Percentiles rank a stretch among this genome's conserved stretches.
Evolutionary conservation across 2,329 filamentous ascomycete genomes (phyloP).

Genomic region (Hypoxylon sp.): DNA sequence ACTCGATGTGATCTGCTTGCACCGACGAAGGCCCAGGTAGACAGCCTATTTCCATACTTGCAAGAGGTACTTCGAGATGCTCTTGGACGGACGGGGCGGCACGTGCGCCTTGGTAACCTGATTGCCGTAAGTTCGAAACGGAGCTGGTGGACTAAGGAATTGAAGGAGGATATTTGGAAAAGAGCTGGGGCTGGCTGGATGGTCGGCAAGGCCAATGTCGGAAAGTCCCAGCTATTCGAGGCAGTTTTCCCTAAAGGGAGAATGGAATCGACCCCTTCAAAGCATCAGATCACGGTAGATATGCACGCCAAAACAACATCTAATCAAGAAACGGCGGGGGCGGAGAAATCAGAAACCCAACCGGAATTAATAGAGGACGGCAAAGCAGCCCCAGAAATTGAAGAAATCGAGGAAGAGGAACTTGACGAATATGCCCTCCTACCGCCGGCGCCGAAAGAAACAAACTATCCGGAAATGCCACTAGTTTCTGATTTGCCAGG

Average conservation of each 20-base stretch:
- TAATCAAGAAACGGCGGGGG: slow-evolving; percentile 6
- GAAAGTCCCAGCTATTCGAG: slow-evolving; percentile 93
- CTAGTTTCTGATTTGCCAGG: slow-evolving; percentile 88
- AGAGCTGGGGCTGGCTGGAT: slow-evolving; percentile 92
- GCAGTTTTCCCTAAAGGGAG: slow-evolving; percentile 84
- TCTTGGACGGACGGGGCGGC: slow-evolving; percentile 73
- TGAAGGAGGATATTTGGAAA: slow-evolving; percentile 88
- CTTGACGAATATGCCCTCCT: slow-evolving; percentile 69
- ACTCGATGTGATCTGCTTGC: slow-evolving; percentile 89
- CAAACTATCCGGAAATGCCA: slow-evolving; percentile 84
- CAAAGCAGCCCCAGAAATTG: slow-evolving; percentile 46
- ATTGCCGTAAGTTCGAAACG: slow-evolving; percentile 86
- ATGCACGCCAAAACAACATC: slow-evolving; percentile 44
- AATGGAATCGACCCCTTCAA: slow-evolving; percentile 56
- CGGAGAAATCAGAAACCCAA: slow-evolving; percentile 17
- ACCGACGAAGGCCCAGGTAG: slow-evolving; percentile 84
- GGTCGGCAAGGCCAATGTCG: slow-evolving; percentile 98
- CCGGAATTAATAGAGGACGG: slow-evolving; percentile 9
- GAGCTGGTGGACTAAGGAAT: slow-evolving; percentile 88
- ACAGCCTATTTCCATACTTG: slow-evolving; percentile 87
- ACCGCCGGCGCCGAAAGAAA: slow-evolving; percentile 79
- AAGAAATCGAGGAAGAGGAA: slow-evolving; percentile 40
- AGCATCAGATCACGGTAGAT: slow-evolving; percentile 53
- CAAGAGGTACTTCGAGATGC: slow-evolving; percentile 80
- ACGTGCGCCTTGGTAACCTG: slow-evolving; percentile 88